These are phyloP conservation scores for Fusarium liriodendri DNA, from an alignment of 2,329 filamentous ascomycete genomes.

Conservation along the genomic window DNA sequence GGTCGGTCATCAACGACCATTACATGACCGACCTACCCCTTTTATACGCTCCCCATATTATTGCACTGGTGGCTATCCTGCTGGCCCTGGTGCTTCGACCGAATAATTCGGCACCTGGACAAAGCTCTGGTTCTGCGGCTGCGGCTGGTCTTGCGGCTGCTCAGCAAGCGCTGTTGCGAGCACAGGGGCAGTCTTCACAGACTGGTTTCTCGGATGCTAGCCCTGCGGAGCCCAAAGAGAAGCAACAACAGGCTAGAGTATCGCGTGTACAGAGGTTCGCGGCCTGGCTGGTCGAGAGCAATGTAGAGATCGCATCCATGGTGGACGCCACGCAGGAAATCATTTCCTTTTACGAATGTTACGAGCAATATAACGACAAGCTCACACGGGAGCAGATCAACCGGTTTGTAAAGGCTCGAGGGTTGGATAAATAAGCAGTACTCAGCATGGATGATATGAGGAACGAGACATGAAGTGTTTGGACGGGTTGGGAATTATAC, in stretches of 20 bases:
- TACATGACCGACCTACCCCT: conserved; percentile 93
- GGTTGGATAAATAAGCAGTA: conserved; percentile 60
- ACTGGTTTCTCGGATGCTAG: conserved; percentile 30
- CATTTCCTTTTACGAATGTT: conserved; percentile 85
- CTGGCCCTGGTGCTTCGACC: conserved; percentile 86
- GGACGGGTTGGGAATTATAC: conserved; percentile 4
- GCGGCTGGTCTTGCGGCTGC: conserved; percentile 62
- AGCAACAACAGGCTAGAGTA: conserved; percentile 65
- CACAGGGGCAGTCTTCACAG: conserved; percentile 49
- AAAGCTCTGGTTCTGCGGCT: conserved; percentile 46
- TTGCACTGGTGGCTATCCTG: conserved; percentile 88
- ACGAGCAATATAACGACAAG: conserved; percentile 72
- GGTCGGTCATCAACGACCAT: conserved; percentile 92
- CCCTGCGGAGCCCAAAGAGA: conserved; percentile 55
- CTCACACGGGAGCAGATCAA: conserved; percentile 68
- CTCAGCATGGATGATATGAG: conserved; percentile 17
- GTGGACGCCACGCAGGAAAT: conserved; percentile 93
- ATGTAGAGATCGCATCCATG: conserved; percentile 84
- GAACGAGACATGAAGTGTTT: conserved; percentile 40
- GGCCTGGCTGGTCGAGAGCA: conserved; percentile 87
- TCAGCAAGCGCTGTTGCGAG: conserved; percentile 61
- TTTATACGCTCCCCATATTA: conserved; percentile 84
- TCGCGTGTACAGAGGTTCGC: conserved; percentile 75
- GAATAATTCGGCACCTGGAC: conserved; percentile 45
- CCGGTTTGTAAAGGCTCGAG: conserved; percentile 68